Evolutionary conservation across 176 grass and related monocot species (phyloP).

Genomic region (Lolium perenne): DNA sequence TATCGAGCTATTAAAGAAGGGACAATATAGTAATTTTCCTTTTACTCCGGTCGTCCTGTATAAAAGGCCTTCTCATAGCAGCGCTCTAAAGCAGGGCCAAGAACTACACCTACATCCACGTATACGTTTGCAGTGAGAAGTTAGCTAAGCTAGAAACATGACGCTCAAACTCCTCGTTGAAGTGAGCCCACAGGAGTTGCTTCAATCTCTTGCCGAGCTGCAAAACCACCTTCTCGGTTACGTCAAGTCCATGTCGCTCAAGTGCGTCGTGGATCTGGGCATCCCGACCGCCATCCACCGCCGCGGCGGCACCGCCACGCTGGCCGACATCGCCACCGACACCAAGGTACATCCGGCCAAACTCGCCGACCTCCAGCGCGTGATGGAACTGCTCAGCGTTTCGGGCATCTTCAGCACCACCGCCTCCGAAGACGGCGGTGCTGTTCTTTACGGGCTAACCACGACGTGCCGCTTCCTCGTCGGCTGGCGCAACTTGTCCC

Average conservation of each 20-base stretch:
- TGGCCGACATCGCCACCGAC: neutral
- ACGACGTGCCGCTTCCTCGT: too few relatives aligned
- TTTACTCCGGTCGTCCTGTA: neutral
- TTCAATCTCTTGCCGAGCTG: slow-evolving; percentile 22
- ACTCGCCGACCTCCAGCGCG: neutral
- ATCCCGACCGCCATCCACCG: neutral
- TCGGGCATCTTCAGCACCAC: too few relatives aligned
- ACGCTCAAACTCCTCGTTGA: slow-evolving; percentile 37
- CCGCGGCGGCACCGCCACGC: neutral
- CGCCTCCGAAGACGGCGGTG: too few relatives aligned
- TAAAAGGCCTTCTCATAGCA: neutral
- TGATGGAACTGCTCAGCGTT: too few relatives aligned
- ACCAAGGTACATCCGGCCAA: neutral
- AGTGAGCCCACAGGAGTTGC: slow-evolving; percentile 35
- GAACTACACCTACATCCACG: neutral
- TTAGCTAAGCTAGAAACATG: slow-evolving; percentile 18
- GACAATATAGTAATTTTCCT: neutral
- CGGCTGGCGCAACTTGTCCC: too few relatives aligned
- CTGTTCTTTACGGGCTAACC: too few relatives aligned
- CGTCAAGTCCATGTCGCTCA: neutral
- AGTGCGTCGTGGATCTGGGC: too few relatives aligned
- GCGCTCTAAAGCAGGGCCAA: neutral
- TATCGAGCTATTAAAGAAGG: too few relatives aligned
- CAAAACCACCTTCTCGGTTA: slow-evolving; percentile 7
- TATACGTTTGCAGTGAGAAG: neutral